These are phyloP conservation scores for Lactuca saligna DNA, from an alignment of 129 eudicot species.

Conservation along the genomic window DNA sequence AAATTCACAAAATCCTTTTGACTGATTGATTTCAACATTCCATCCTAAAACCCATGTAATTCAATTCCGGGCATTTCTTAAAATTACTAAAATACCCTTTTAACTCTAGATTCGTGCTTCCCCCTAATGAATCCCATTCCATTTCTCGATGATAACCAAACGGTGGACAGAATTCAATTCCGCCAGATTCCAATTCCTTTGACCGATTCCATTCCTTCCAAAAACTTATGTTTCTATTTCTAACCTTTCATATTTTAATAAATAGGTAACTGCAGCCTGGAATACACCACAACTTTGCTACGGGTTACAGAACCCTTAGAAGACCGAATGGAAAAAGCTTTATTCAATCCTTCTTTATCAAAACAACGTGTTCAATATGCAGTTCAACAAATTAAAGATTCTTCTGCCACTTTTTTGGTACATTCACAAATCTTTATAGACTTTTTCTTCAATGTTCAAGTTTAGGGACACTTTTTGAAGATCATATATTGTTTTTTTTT, in stretches of 20 bases:
- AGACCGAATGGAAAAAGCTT: conserved; percentile 96
- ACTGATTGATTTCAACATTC: too few relatives aligned
- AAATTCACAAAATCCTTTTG: too few relatives aligned
- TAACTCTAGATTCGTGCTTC: too few relatives aligned
- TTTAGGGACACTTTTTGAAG: not conserved
- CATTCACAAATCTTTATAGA: not conserved
- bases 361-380: conserved; percentile 97
- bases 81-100: too few relatives aligned
- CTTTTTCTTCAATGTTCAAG: conserved; percentile 8
- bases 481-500: conserved; percentile 14
- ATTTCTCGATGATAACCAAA: too few relatives aligned
- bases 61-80: too few relatives aligned
- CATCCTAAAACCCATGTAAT: too few relatives aligned
- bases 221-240: not conserved
- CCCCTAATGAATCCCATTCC: too few relatives aligned
- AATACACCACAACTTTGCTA: conserved; percentile 60
- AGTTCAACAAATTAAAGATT: conserved; percentile 67
- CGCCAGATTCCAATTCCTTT: too few relatives aligned
- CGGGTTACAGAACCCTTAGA: conserved; percentile 82
- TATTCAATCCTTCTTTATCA: conserved; percentile 85
- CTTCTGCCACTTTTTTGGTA: conserved; percentile 83
- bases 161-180: too few relatives aligned
- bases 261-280: conserved; percentile 58
- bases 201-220: too few relatives aligned
- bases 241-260: not conserved